A percentile compares a stretch with the other conserved stretches of the same genome.
phyloP scores from a whole-genome alignment of 768 basidiomycete species.

The Hysterangium stoloniferum region DNA sequence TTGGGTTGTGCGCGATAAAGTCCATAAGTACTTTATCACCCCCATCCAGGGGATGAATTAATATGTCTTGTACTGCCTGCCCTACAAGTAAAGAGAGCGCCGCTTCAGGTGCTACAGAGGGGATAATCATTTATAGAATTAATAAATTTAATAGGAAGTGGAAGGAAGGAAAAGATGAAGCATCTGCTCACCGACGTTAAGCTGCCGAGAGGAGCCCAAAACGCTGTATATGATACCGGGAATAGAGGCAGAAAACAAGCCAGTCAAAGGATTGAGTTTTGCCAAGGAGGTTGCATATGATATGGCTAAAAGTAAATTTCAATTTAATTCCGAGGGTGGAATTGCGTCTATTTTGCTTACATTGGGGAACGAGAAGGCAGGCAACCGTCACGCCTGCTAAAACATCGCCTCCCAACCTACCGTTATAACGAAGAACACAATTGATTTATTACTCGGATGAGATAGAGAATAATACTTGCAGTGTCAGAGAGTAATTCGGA shows the following conservation, averaged over 20 bases:
- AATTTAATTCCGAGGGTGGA: background rate
- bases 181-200: conserved; percentile 45
- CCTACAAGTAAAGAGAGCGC: conserved; percentile 82
- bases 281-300: conserved; percentile 89
- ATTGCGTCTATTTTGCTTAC: background rate
- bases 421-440: background rate
- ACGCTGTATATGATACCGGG: conserved; percentile 85
- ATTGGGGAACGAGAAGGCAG: conserved; percentile 77
- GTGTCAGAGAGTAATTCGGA: conserved; percentile 60
- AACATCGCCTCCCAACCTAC: conserved; percentile 60
- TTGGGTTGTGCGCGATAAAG: conserved; percentile 28
- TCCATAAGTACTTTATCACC: conserved; percentile 35
- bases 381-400: conserved; percentile 82
- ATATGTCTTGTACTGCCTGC: conserved; percentile 69
- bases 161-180: background rate
- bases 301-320: conserved; percentile 35
- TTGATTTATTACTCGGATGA: conserved; percentile 27
- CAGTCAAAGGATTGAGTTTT: conserved; percentile 75
- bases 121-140: background rate
- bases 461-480: conserved; percentile 35
- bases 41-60: conserved; percentile 30
- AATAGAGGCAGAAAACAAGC: conserved; percentile 82
- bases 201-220: conserved; percentile 77
- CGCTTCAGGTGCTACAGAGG: conserved; percentile 69
- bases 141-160: background rate